Conservation (phyloP, 129 eudicot species). For the Scalesia atractyloides region DNA sequence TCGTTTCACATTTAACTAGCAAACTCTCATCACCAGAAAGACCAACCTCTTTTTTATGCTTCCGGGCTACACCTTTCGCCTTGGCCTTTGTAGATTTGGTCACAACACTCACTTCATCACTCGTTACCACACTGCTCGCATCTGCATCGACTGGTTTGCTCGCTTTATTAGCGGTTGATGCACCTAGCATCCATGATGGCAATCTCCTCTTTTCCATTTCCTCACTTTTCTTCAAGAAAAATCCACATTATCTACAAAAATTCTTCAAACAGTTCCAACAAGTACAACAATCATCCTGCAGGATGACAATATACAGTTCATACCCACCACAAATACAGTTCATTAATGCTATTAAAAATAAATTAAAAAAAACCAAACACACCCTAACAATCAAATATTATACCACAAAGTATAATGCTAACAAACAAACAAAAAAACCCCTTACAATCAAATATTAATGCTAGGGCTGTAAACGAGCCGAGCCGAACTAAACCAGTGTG, state of each 20-base stretch:
- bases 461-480: no score
- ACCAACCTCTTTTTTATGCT: constrained; percentile 13
- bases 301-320: constrained; percentile 6
- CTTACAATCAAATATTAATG: no score
- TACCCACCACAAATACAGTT: no score
- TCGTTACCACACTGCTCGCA: constrained; percentile 8
- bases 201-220: constrained; percentile 49
- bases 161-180: constrained; percentile 26
- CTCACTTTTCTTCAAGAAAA: background rate
- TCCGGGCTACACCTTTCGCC: constrained; percentile 18
- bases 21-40: constrained; percentile 15
- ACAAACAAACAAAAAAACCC: no score
- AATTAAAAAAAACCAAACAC: background rate
- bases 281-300: constrained; percentile 25
- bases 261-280: constrained; percentile 6
- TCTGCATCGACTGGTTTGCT: constrained; percentile 20
- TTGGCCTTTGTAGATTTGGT: constrained; percentile 13
- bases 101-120: constrained; percentile 6
- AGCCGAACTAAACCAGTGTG: no score
- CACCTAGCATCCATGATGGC: constrained; percentile 51
- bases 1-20: constrained; percentile 42
- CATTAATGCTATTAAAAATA: background rate
- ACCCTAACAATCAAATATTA: background rate
- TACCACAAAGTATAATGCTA: background rate
- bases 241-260: background rate